A percentile compares a stretch with the other conserved stretches of the same genome.
Evolutionary conservation across 169 alveolate genomes (phyloP).

Genomic region (Babesia ovis): DNA sequence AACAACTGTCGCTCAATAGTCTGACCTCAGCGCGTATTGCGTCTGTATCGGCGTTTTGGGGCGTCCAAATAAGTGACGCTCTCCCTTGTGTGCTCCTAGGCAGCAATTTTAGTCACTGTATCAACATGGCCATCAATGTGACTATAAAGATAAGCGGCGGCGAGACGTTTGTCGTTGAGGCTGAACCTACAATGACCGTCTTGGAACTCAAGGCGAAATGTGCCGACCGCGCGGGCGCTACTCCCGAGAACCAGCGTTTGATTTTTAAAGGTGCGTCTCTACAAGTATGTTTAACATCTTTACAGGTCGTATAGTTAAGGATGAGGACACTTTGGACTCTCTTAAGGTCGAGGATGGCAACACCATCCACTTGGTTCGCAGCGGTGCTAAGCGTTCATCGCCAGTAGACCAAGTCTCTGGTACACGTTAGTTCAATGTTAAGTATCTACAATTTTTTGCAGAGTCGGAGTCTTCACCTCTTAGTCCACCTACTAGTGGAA

Average conservation of each 20-base stretch:
- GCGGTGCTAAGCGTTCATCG: slow-evolving; percentile 72
- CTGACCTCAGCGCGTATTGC: not conserved
- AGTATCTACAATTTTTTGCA: not conserved
- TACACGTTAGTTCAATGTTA: not conserved
- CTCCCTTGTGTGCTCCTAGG: not conserved
- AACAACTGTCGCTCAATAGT: not conserved
- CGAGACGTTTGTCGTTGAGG: slow-evolving; percentile 63
- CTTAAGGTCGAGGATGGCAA: slow-evolving; percentile 85
- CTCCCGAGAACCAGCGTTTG: slow-evolving; percentile 64
- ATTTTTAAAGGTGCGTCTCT: slow-evolving; percentile 53
- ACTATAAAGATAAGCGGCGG: slow-evolving; percentile 66
- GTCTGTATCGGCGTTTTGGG: not conserved
- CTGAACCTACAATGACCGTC: slow-evolving; percentile 59
- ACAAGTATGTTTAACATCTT: not conserved
- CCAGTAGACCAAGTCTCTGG: slow-evolving; percentile 40
- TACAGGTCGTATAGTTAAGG: slow-evolving; percentile 87
- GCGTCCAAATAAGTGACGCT: not conserved
- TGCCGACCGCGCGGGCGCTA: slow-evolving; percentile 53
- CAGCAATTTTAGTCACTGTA: not conserved
- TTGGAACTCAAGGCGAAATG: slow-evolving; percentile 63
- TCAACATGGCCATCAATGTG: slow-evolving; percentile 33
- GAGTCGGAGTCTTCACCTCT: slow-evolving; percentile 33
- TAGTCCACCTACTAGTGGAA: slow-evolving; percentile 16
- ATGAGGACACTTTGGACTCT: slow-evolving; percentile 76
- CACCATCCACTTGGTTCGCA: slow-evolving; percentile 87